Conservation (phyloP, 306 rosid species). For the Prunus campanulata region DNA sequence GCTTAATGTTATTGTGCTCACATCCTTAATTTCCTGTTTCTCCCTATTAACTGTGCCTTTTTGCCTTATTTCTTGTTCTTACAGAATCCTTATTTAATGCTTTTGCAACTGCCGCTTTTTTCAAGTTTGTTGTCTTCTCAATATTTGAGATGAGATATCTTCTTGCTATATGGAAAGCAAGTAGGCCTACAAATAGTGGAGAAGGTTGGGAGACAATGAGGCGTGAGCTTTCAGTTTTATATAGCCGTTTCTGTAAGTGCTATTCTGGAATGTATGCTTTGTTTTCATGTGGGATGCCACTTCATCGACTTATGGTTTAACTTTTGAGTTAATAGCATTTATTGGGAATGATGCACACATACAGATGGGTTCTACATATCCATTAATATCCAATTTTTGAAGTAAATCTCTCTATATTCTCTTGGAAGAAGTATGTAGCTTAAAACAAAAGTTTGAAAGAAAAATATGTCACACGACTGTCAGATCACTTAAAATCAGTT, state of each 20-base stretch:
- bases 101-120: constrained; percentile 98
- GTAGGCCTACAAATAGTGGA: constrained; percentile 79
- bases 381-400: not conserved
- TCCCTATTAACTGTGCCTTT: constrained; percentile 15
- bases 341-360: not conserved
- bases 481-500: not conserved
- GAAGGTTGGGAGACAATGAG: constrained; percentile 99
- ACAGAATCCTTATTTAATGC: constrained; percentile 94
- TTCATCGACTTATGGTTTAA: not conserved
- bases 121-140: constrained; percentile 96
- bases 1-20: not conserved
- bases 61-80: constrained; percentile 30
- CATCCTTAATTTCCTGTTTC: not conserved
- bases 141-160: constrained; percentile 99
- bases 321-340: not conserved
- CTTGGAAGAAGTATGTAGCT: not conserved
- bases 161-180: constrained; percentile 99
- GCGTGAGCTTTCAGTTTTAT: constrained; percentile 94
- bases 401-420: constrained; percentile 1
- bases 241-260: constrained; percentile 96
- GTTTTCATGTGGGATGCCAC: not conserved
- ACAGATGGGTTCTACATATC: not conserved
- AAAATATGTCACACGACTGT: not conserved
- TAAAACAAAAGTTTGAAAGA: not conserved
- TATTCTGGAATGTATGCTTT: not conserved